These are phyloP conservation scores for Dentipellis sp. DNA, from an alignment of 768 basidiomycete genomes.

Conservation along the genomic window DNA sequence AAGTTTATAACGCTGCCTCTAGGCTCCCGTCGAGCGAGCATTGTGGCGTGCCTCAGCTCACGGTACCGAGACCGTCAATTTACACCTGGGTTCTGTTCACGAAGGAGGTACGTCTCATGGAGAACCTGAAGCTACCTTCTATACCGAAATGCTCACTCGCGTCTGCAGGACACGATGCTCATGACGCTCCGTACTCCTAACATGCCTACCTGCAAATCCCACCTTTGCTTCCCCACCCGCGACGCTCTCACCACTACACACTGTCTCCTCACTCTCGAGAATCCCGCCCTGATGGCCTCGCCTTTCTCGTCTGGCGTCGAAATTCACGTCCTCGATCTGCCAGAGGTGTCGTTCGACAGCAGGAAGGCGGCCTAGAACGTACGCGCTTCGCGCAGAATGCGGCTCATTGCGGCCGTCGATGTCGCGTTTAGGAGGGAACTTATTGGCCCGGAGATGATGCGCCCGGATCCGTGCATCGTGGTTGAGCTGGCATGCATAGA, in stretches of 20 bases:
- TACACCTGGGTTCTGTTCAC: neutral
- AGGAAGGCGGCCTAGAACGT: neutral
- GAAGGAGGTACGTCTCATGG: neutral
- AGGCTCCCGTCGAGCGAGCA: neutral
- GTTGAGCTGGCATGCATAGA: neutral
- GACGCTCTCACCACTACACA: neutral
- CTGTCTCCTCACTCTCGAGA: neutral
- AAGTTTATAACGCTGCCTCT: neutral
- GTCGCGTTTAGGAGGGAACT: neutral
- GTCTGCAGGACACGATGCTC: neutral
- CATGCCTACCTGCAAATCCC: neutral
- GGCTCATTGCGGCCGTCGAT: neutral
- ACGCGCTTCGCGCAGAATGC: neutral
- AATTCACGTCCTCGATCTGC: neutral
- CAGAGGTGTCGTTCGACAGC: neutral
- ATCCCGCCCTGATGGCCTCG: neutral
- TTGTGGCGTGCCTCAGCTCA: neutral
- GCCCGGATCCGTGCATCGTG: neutral
- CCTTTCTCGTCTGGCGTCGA: neutral
- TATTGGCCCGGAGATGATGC: neutral
- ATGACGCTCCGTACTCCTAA: neutral
- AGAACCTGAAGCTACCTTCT: neutral
- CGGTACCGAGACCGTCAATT: neutral
- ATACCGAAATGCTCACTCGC: neutral
- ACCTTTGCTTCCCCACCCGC: neutral